These are phyloP conservation scores for Coemansia sp. DNA, from an alignment of 192 early-diverging fungal species.

Conservation along the genomic window DNA sequence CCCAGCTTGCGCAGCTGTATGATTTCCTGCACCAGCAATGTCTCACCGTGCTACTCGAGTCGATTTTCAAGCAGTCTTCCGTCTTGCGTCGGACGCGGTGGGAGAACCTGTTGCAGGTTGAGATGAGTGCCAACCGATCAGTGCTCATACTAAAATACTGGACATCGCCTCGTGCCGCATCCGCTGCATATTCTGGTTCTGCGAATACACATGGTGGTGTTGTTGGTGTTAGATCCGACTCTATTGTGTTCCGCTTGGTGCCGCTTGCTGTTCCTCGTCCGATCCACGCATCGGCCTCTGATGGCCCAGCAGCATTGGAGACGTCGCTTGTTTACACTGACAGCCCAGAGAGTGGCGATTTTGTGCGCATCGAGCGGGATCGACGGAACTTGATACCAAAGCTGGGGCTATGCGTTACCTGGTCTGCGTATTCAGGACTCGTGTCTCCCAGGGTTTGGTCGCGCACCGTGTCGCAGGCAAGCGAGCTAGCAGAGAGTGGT, in stretches of 20 bases:
- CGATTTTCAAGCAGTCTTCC: slow-evolving; percentile 63
- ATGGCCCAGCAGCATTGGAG: slow-evolving; percentile 13
- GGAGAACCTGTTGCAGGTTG: slow-evolving; percentile 46
- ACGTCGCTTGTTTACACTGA: slow-evolving; percentile 7
- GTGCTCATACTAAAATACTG: slow-evolving; percentile 42
- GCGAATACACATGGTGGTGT: not conserved
- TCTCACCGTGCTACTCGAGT: slow-evolving; percentile 67
- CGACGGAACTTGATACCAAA: slow-evolving; percentile 47
- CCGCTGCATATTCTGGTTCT: slow-evolving; percentile 9
- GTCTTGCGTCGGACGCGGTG: slow-evolving; percentile 44
- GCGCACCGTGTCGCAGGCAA: slow-evolving; percentile 32
- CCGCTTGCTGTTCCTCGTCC: slow-evolving; percentile 43
- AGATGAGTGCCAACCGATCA: slow-evolving; percentile 33
- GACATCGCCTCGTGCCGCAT: slow-evolving; percentile 36
- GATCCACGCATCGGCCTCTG: slow-evolving; percentile 44
- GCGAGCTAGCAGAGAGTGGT: slow-evolving; percentile 5
- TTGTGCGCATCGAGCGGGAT: slow-evolving; percentile 40
- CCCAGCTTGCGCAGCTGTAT: slow-evolving; percentile 71
- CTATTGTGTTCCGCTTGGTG: slow-evolving; percentile 27
- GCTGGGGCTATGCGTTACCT: slow-evolving; percentile 33
- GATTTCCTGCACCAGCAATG: slow-evolving; percentile 72
- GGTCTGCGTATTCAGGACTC: slow-evolving; percentile 41
- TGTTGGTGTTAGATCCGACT: slow-evolving; percentile 11
- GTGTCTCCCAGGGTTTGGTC: slow-evolving; percentile 26
- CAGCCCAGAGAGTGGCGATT: slow-evolving; percentile 14